Conservation (phyloP, 148 eudicot genomes). For the Dianthus caryophyllus region DNA sequence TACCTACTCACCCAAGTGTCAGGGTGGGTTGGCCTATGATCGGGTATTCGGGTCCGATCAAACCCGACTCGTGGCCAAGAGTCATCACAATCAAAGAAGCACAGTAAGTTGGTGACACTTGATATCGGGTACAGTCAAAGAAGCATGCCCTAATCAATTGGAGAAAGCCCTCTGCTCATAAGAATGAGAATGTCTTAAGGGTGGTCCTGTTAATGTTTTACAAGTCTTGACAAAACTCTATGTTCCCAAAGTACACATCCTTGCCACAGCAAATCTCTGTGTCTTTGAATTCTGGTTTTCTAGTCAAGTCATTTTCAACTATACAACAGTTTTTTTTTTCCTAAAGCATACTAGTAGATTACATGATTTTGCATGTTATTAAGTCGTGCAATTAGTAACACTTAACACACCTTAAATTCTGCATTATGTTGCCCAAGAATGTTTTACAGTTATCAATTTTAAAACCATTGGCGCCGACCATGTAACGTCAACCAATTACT, state of each 20-base stretch:
- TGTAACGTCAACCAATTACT: too few species aligned
- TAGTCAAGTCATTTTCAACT: constrained; percentile 22
- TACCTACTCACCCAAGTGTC: too few species aligned
- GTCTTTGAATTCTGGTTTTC: constrained; percentile 15
- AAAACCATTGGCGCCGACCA: too few species aligned
- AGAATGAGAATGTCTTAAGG: constrained; percentile 12
- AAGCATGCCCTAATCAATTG: constrained; percentile 7
- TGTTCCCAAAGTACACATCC: constrained; percentile 16
- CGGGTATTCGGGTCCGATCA: too few species aligned
- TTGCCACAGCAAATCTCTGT: constrained; percentile 7
- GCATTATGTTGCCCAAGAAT: too few species aligned
- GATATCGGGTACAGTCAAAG: constrained; percentile 16
- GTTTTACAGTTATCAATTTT: too few species aligned
- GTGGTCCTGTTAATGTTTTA: constrained; percentile 31
- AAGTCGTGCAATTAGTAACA: neutral
- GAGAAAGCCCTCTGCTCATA: constrained; percentile 1
- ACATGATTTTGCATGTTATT: constrained; percentile 5
- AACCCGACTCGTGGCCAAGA: neutral
- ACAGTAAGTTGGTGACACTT: neutral
- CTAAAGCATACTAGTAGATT: neutral
- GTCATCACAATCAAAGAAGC: neutral
- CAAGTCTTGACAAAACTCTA: constrained; percentile 26
- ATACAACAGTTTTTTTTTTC: neutral
- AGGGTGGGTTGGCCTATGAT: too few species aligned
- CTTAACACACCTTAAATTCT: neutral